phyloP scores from a whole-genome alignment of 108 stramenopile species.

The Poteriospumella lacustris region DNA sequence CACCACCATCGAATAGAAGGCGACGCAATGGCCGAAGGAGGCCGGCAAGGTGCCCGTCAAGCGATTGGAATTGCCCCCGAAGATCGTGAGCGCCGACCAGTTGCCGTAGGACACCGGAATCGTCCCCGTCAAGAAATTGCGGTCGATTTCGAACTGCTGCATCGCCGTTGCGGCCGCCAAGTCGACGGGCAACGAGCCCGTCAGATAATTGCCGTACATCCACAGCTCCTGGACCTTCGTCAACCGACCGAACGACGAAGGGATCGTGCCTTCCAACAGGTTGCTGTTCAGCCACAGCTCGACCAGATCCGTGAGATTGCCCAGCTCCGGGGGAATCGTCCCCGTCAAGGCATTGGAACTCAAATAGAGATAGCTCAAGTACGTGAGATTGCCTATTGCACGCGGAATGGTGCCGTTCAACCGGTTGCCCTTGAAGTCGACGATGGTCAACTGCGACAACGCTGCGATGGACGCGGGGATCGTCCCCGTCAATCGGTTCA shows the following conservation, averaged over 20 bases:
- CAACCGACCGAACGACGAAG: conserved; percentile 34
- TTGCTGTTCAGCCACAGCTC: conserved; percentile 37
- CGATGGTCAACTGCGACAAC: too few species aligned
- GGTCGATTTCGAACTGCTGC: conserved; percentile 34
- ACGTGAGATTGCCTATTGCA: too few species aligned
- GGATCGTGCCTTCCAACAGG: conserved; percentile 29
- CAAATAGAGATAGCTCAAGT: too few species aligned
- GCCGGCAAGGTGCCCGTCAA: not conserved
- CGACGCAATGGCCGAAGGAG: not conserved
- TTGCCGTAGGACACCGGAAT: too few species aligned
- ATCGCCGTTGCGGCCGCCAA: conserved; percentile 29
- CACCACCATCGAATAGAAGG: conserved; percentile 28
- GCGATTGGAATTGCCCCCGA: not conserved
- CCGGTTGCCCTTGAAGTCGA: too few species aligned
- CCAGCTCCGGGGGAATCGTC: too few species aligned
- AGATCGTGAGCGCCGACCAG: too few species aligned
- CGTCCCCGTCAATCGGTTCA: conserved; percentile 33
- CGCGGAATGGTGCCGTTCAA: too few species aligned
- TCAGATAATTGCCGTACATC: conserved; percentile 26
- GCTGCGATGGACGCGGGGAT: too few species aligned
- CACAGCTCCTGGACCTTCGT: conserved; percentile 30
- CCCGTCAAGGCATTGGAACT: too few species aligned
- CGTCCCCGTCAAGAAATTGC: conserved; percentile 36
- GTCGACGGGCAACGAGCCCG: conserved; percentile 23
- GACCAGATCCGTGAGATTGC: too few species aligned